Conservation (phyloP, 169 alveolate species). For the Eimeria maxima region DNA sequence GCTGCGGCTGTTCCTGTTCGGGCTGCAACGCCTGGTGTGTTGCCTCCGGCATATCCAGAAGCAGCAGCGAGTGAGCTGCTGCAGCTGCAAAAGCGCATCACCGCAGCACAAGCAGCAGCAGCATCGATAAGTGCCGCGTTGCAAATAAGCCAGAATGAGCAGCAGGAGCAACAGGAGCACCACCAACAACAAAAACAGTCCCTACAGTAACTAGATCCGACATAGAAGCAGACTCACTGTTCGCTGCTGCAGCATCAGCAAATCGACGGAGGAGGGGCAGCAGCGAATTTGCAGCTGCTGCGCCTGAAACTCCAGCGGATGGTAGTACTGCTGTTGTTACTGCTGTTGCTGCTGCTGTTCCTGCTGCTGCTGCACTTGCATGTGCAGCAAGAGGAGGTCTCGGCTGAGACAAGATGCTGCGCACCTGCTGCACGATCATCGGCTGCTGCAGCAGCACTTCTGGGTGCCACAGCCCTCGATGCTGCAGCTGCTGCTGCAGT, state of each 20-base stretch:
- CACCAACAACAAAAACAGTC: not conserved
- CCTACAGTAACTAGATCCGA: not conserved
- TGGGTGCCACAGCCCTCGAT: not conserved
- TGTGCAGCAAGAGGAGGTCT: not conserved
- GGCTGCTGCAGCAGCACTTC: constrained; percentile 11
- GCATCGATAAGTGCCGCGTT: not conserved
- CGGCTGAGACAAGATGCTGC: not conserved
- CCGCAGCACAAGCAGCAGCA: not conserved
- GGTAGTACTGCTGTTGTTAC: not conserved
- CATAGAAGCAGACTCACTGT: not conserved
- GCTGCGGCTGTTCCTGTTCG: not conserved
- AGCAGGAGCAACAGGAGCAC: not conserved
- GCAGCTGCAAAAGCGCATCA: not conserved
- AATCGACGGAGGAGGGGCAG: constrained; percentile 8
- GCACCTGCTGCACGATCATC: not conserved
- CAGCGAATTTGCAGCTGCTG: not conserved
- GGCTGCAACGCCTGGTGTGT: not conserved
- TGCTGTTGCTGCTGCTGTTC: constrained; percentile 14
- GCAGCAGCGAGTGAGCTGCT: constrained; percentile 18
- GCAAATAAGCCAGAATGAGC: not conserved
- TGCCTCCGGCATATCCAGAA: not conserved
- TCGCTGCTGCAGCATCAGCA: not conserved
- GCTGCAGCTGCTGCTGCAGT: constrained; percentile 27
- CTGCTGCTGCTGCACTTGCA: not conserved
- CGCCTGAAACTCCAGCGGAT: not conserved